Conservation (phyloP, 768 basidiomycete genomes). For the Dioszegia aurantiaca region DNA sequence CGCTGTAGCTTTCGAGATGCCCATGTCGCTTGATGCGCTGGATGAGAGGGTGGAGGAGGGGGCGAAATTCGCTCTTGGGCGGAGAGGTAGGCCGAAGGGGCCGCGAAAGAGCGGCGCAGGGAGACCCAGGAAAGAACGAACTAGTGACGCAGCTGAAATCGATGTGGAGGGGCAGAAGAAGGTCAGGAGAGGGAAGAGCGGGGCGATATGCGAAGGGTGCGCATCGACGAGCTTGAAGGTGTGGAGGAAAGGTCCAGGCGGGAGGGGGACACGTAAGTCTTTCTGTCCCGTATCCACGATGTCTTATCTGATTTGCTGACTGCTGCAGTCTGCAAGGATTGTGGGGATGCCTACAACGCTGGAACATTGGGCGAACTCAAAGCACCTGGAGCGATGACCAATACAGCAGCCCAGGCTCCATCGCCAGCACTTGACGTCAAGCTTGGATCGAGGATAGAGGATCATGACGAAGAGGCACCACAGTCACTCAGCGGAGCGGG, state of each 20-base stretch:
- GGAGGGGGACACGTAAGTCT: conserved; percentile 38
- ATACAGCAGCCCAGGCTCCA: no score
- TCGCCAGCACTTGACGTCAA: no score
- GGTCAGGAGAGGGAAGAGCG: conserved; percentile 19
- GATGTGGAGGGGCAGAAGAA: conserved; percentile 16
- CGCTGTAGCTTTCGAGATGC: conserved; percentile 42
- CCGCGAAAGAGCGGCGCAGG: conserved; percentile 13
- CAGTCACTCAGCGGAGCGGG: no score
- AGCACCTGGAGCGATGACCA: conserved; percentile 28
- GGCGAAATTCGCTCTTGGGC: conserved; percentile 10
- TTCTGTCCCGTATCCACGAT: not conserved
- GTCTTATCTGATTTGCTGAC: not conserved
- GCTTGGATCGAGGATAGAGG: no score
- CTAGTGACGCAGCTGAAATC: not conserved
- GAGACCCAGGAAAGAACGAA: not conserved
- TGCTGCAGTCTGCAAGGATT: conserved; percentile 36
- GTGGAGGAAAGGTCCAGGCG: conserved; percentile 42
- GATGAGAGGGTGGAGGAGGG: conserved; percentile 41
- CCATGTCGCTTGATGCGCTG: conserved; percentile 36
- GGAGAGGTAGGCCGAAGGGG: conserved; percentile 14
- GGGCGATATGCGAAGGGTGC: conserved; percentile 40
- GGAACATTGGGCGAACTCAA: conserved; percentile 34
- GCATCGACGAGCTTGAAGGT: conserved; percentile 29
- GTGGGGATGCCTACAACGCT: conserved; percentile 32
- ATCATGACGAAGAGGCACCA: no score